Conservation (phyloP, 2,329 filamentous ascomycete genomes). For the Alternaria atra region DNA sequence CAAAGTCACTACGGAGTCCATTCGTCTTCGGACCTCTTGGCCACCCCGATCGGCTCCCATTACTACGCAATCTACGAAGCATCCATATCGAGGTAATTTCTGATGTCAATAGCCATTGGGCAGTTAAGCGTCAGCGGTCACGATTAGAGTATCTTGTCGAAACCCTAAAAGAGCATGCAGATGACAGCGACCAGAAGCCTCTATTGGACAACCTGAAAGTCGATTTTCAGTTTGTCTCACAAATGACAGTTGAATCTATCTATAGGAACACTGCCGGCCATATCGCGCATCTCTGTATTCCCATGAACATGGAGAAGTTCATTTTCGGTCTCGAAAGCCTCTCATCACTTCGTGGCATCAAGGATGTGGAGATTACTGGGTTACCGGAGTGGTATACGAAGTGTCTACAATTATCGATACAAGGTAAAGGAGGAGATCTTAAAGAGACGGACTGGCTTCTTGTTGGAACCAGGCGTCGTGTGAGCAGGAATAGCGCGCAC, state of each 20-base stretch:
- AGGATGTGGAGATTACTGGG: conserved; percentile 23
- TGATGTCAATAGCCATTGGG: conserved; percentile 17
- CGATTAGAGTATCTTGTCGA: conserved; percentile 33
- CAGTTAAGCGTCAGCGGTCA: conserved; percentile 23
- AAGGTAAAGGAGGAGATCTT: conserved; percentile 30
- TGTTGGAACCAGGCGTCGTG: conserved; percentile 13
- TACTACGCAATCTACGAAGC: conserved; percentile 30
- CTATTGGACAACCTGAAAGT: conserved; percentile 25
- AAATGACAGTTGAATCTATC: not conserved
- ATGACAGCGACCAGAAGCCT: conserved; percentile 25
- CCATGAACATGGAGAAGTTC: conserved; percentile 5
- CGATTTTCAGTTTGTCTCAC: not conserved
- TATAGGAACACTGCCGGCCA: no score
- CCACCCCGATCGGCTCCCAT: conserved; percentile 9
- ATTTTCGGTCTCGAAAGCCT: conserved; percentile 34
- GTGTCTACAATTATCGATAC: conserved; percentile 32
- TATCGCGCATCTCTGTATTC: not conserved
- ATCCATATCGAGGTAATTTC: conserved; percentile 21
- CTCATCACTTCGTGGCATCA: conserved; percentile 25
- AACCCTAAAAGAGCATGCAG: conserved; percentile 29
- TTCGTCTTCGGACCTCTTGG: conserved; percentile 31
- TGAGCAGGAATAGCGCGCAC: not conserved
- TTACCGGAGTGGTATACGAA: conserved; percentile 30
- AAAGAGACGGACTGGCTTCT: conserved; percentile 28
- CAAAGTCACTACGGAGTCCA: conserved; percentile 23